Evolutionary conservation across 441 rosid species (phyloP).

Genomic region (Breynia disticha): DNA sequence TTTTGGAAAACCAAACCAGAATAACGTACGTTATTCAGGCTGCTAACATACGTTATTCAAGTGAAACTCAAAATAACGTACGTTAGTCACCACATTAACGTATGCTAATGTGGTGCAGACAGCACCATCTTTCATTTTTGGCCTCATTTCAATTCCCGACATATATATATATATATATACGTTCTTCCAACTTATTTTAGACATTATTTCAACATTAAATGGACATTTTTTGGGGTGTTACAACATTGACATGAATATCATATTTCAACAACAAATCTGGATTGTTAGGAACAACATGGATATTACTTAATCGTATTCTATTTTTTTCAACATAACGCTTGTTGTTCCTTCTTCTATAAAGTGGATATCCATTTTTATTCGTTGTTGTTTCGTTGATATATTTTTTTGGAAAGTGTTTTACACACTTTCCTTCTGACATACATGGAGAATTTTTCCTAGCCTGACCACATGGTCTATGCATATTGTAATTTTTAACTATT

Average conservation of each 20-base stretch:
- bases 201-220: too few relatives aligned
- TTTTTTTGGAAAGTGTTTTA: conserved; percentile 5
- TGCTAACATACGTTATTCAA: too few relatives aligned
- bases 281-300: not conserved
- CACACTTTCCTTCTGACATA: conserved; percentile 9
- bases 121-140: too few relatives aligned
- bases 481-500: conserved; percentile 6
- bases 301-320: not conserved
- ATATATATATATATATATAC: too few relatives aligned
- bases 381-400: not conserved
- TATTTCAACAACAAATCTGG: not conserved
- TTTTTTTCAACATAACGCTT: not conserved
- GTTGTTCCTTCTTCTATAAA: conserved; percentile 1
- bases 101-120: too few relatives aligned
- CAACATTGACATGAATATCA: not conserved
- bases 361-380: not conserved
- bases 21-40: too few relatives aligned
- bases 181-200: too few relatives aligned
- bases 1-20: too few relatives aligned
- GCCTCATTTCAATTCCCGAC: too few relatives aligned
- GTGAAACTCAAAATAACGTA: too few relatives aligned
- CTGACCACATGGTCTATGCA: conserved; percentile 12
- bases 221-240: too few relatives aligned
- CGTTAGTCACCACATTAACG: too few relatives aligned
- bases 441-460: conserved; percentile 1